Base-by-base conservation (phyloP, 768 basidiomycete genomes). In the Candolleomyces aberdarensis region DNA sequence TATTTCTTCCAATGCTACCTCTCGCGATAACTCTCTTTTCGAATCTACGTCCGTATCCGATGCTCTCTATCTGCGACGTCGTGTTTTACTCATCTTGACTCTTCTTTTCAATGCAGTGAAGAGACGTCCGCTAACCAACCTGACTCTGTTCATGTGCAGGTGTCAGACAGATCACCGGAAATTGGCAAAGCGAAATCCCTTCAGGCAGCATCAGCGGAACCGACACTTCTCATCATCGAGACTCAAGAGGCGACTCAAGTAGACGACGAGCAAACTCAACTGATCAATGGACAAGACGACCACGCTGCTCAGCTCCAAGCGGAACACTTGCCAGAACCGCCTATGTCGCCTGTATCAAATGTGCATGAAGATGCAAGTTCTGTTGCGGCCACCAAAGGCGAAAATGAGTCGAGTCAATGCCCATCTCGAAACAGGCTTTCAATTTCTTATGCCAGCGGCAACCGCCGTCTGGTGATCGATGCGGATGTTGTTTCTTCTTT, bases 361-460 rank as follows among this genome's bases (percentile, higher is more conserved):
- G 83, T 82, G 4, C 78, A 79, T 63, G 83, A 80, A 59, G 85
- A 85, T 48, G 75, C 75, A 0, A 70, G 76, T 31, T 71, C 74
- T n/a, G 74, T 70, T 53, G 62, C 69, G 17, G 64, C 70, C 15
- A 63, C 69, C 40, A 79, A 78, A 60, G 63, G 67, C 20, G 75
- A 77, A 39, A 57, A 65, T 11, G 83, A 81, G 64, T 67, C 72
- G 19, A 74, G 72, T 14, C 36, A 20, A 19, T 9, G 78, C 0
- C 88, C 91, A 9, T 91, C 91, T 46, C 87, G 90, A 32, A 93
- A 92, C 66, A 85, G 91, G 17, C 75, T 99, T n/a, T 97, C 96
- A 8, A 94, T 98, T 71, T 91, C 96, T 0, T 99, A 97, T 74
- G 94, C 94, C 59, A 88, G 88, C 48, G 94, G 94, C 54, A 88